A percentile compares a stretch with the other conserved stretches of the same genome.
Evolutionary conservation across 73 alveolate genomes (phyloP).

Genomic region (Paramecium sonneborni): DNA sequence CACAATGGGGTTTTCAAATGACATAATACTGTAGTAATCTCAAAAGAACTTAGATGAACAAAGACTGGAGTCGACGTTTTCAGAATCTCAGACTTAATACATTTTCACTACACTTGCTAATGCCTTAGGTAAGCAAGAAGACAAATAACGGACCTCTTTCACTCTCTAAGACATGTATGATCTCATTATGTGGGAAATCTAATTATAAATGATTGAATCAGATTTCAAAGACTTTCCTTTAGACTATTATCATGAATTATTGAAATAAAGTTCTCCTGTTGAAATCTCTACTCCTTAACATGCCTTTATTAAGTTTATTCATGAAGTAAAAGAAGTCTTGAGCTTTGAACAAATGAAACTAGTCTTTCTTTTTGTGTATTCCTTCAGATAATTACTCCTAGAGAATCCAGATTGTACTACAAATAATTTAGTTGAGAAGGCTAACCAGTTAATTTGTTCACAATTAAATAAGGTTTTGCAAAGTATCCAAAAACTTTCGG

Average conservation of each 20-base stretch:
- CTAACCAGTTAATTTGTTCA: neutral
- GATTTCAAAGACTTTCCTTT: neutral
- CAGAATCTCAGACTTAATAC: neutral
- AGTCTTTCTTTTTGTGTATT: neutral
- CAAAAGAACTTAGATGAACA: neutral
- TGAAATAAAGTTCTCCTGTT: neutral
- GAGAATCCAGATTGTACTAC: neutral
- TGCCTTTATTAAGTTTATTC: neutral
- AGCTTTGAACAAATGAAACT: neutral
- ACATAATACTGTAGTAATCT: neutral
- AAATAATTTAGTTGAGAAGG: neutral
- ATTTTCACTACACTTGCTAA: neutral
- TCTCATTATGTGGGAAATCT: neutral
- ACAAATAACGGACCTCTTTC: neutral
- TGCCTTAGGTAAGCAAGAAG: neutral
- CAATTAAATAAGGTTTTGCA: neutral
- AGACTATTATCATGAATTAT: neutral
- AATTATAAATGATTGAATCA: neutral
- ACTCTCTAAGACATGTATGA: neutral
- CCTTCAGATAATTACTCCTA: neutral
- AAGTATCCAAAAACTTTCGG: neutral
- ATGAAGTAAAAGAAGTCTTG: neutral
- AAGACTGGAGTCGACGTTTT: neutral
- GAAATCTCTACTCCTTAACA: neutral
- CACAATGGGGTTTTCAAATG: conserved; percentile 78